Evolutionary conservation across 78 protist species (phyloP).

Genomic region (Dictyostelium purpureum): DNA sequence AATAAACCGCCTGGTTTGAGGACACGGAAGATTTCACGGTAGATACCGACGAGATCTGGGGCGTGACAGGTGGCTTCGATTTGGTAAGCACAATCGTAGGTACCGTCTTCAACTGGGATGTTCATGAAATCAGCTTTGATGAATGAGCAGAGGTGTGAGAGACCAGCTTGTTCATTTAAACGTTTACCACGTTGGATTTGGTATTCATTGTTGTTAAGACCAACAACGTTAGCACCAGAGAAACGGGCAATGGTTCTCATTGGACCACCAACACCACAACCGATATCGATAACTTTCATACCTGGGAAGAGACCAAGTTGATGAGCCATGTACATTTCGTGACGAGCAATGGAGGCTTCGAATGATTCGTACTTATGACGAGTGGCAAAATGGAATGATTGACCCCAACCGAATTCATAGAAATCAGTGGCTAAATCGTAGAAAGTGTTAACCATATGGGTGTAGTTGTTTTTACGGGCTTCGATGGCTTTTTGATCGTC

Average conservation of each 20-base stretch:
- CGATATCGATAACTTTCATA: slow-evolving; percentile 89
- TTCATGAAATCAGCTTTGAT: slow-evolving; percentile 90
- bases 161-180: slow-evolving; percentile 46
- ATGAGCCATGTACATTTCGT: slow-evolving; percentile 91
- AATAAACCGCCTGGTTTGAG: slow-evolving; percentile 93
- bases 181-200: slow-evolving; percentile 85
- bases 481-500: slow-evolving; percentile 50
- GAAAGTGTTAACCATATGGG: slow-evolving; percentile 88
- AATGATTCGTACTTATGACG: slow-evolving; percentile 82
- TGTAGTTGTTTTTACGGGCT: slow-evolving; percentile 78
- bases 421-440: slow-evolving; percentile 96
- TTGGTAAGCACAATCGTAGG: slow-evolving; percentile 90
- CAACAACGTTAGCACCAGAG: slow-evolving; percentile 91
- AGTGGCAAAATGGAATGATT: slow-evolving; percentile 94
- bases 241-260: slow-evolving; percentile 87
- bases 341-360: slow-evolving; percentile 85
- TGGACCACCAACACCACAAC: slow-evolving; percentile 98
- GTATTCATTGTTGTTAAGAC: slow-evolving; percentile 92
- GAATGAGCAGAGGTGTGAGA: slow-evolving; percentile 43
- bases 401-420: slow-evolving; percentile 97
- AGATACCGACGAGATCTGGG: slow-evolving; percentile 77
- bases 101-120: slow-evolving; percentile 80
- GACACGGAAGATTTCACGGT: slow-evolving; percentile 87
- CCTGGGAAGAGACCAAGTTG: slow-evolving; percentile 84
- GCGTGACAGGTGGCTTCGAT: slow-evolving; percentile 97